These are phyloP conservation scores for Microbotryomycetes sp. DNA, from an alignment of 1,284 basidiomycete genomes.

Conservation along the genomic window DNA sequence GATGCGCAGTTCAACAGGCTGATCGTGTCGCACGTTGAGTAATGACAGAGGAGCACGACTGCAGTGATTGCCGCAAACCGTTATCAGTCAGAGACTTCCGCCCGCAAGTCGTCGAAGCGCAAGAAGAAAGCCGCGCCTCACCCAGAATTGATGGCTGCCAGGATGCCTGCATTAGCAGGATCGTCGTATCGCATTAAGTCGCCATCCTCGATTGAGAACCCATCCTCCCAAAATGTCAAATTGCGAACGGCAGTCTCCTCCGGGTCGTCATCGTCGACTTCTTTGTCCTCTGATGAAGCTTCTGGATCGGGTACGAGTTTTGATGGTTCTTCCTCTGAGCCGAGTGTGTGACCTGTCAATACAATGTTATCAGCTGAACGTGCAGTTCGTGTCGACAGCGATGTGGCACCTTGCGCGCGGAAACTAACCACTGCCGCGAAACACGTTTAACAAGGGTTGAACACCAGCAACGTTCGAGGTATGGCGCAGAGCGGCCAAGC, in stretches of 20 bases:
- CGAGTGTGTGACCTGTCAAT: slow-evolving; percentile 67
- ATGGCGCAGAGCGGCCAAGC: background rate
- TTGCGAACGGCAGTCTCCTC: slow-evolving; percentile 62
- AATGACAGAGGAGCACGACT: slow-evolving; percentile 72
- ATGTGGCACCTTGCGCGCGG: background rate
- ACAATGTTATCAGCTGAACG: background rate
- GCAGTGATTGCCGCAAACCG: background rate
- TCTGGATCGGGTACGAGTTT: slow-evolving; percentile 61
- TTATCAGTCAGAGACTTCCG: no score
- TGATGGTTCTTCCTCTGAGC: slow-evolving; percentile 73
- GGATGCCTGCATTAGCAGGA: slow-evolving; percentile 63
- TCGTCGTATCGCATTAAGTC: slow-evolving; percentile 78
- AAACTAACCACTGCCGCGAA: slow-evolving; percentile 20
- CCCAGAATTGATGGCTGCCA: slow-evolving; percentile 76
- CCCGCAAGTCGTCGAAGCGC: background rate
- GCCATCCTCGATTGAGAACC: slow-evolving; percentile 88
- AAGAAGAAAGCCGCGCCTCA: slow-evolving; percentile 43
- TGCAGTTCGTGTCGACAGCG: no score
- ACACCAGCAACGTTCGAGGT: background rate
- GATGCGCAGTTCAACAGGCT: slow-evolving; percentile 81
- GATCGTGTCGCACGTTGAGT: slow-evolving; percentile 68
- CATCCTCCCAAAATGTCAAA: slow-evolving; percentile 89
- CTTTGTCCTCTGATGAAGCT: slow-evolving; percentile 33
- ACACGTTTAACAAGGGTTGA: slow-evolving; percentile 3
- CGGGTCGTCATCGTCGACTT: slow-evolving; percentile 49